phyloP scores from a whole-genome alignment of 2,329 filamentous ascomycete genomes.

The Aureobasidium sp. region DNA sequence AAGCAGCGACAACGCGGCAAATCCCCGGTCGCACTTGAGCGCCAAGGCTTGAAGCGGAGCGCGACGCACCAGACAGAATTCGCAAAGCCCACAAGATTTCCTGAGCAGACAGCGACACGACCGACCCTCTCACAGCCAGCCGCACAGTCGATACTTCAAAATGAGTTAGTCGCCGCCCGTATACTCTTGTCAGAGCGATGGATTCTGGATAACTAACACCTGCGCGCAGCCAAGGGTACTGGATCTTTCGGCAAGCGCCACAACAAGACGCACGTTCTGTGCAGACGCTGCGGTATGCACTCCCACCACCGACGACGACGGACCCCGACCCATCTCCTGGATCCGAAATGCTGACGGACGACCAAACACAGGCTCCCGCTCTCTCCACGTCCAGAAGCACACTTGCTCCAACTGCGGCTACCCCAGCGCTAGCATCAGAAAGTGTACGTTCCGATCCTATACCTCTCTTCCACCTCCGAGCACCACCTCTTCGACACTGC shows the following conservation, averaged over 20 bases:
- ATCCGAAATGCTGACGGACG: constrained; percentile 24
- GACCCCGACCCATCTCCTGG: not conserved
- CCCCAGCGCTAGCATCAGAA: constrained; percentile 92
- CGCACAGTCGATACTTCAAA: constrained; percentile 17
- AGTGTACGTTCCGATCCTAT: constrained; percentile 67
- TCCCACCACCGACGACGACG: constrained; percentile 1
- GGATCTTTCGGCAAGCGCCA: constrained; percentile 73
- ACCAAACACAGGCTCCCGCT: constrained; percentile 67
- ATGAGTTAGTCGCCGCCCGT: constrained; percentile 19
- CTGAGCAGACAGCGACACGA: constrained; percentile 12
- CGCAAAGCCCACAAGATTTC: not conserved
- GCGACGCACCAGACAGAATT: not conserved
- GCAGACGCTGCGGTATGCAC: constrained; percentile 92
- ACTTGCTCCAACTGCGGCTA: constrained; percentile 95
- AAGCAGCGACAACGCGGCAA: not conserved
- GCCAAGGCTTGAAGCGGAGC: not conserved
- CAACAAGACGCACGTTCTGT: constrained; percentile 98
- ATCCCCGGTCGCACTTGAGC: not conserved
- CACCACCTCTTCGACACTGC: not conserved
- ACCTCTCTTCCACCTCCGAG: not conserved
- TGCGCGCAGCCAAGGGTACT: constrained; percentile 58
- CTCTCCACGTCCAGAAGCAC: constrained; percentile 99
- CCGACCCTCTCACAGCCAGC: constrained; percentile 16
- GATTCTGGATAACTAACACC: constrained; percentile 37
- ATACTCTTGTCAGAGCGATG: not conserved